phyloP scores from a whole-genome alignment of 129 eudicot species.

The Flaveria sonorensis region DNA sequence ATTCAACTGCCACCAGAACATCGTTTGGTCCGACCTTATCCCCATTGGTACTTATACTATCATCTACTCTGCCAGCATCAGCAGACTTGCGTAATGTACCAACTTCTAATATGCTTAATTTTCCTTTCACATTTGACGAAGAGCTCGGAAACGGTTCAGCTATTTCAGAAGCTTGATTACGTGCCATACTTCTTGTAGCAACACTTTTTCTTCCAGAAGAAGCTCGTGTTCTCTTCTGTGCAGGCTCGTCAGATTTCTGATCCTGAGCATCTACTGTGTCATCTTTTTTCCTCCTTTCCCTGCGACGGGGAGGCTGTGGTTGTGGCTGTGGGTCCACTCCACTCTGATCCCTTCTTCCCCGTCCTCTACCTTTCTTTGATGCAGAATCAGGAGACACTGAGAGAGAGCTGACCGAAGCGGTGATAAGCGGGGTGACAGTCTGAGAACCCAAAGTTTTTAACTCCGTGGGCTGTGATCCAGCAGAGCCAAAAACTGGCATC shows the following conservation, averaged over 20 bases:
- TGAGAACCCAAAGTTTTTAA: slow-evolving; percentile 30
- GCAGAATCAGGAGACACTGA: slow-evolving; percentile 34
- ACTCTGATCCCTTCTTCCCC: slow-evolving; percentile 59
- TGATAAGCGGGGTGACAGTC: slow-evolving; percentile 28
- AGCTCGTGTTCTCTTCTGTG: slow-evolving; percentile 48
- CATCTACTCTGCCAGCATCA: slow-evolving; percentile 16
- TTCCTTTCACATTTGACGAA: slow-evolving; percentile 27
- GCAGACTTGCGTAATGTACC: slow-evolving; percentile 14
- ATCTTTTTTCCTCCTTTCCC: slow-evolving; percentile 58
- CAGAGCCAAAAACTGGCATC: slow-evolving; percentile 33
- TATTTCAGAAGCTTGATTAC: slow-evolving; percentile 31
- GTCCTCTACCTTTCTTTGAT: slow-evolving; percentile 56
- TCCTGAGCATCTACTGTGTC: slow-evolving; percentile 47
- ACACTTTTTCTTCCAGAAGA: slow-evolving; percentile 52
- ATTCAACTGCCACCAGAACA: slow-evolving; percentile 20
- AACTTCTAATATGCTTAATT: slow-evolving; percentile 25
- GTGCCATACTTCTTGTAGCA: slow-evolving; percentile 55
- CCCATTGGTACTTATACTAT: slow-evolving; percentile 12
- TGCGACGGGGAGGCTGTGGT: slow-evolving; percentile 44
- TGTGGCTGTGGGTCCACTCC: slow-evolving; percentile 40
- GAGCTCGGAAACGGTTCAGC: slow-evolving; percentile 28
- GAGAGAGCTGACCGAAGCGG: slow-evolving; percentile 38
- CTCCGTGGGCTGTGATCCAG: slow-evolving; percentile 28
- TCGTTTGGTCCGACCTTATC: slow-evolving; percentile 24
- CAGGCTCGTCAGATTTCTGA: slow-evolving; percentile 47